These are phyloP conservation scores for Salix suchowensis DNA, from an alignment of 345 rosid species.

Conservation along the genomic window DNA sequence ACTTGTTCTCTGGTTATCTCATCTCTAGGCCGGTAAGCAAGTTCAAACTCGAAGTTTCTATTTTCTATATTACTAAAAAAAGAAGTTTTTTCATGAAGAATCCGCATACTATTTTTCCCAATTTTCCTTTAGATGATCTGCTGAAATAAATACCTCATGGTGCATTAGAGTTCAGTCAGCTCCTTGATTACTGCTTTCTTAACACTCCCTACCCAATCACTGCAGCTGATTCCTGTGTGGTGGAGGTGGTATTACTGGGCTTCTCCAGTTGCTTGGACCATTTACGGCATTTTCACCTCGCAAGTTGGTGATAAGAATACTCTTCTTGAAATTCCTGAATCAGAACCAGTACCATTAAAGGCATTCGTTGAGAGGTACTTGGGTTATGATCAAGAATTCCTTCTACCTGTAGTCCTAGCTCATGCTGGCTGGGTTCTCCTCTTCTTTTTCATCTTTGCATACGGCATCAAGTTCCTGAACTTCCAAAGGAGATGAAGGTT, in stretches of 20 bases:
- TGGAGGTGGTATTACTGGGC: constrained; percentile 56
- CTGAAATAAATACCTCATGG: too few relatives aligned
- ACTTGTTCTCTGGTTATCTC: constrained; percentile 44
- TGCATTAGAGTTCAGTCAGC: too few relatives aligned
- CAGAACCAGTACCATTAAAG: not conserved
- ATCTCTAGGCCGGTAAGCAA: constrained; percentile 32
- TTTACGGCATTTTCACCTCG: constrained; percentile 37
- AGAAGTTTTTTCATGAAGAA: not conserved
- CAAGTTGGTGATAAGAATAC: constrained; percentile 25
- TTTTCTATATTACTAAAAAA: not conserved
- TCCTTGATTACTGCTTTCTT: too few relatives aligned
- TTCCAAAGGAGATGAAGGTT: constrained; percentile 32
- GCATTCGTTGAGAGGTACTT: constrained; percentile 22
- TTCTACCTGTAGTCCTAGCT: constrained; percentile 26
- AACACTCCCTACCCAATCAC: not conserved
- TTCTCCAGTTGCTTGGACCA: constrained; percentile 44
- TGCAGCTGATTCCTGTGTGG: constrained; percentile 39
- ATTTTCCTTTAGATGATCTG: too few relatives aligned
- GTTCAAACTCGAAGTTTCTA: not conserved
- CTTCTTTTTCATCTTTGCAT: constrained; percentile 40
- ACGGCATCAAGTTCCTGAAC: constrained; percentile 41
- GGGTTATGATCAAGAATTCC: constrained; percentile 35
- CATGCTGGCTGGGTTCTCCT: constrained; percentile 38
- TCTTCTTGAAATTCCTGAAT: not conserved
- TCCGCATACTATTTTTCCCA: not conserved